Percentiles rank a stretch among this genome's conserved stretches.
Conservation (phyloP, 768 basidiomycete species). For the Leccinellum luteum region DNA sequence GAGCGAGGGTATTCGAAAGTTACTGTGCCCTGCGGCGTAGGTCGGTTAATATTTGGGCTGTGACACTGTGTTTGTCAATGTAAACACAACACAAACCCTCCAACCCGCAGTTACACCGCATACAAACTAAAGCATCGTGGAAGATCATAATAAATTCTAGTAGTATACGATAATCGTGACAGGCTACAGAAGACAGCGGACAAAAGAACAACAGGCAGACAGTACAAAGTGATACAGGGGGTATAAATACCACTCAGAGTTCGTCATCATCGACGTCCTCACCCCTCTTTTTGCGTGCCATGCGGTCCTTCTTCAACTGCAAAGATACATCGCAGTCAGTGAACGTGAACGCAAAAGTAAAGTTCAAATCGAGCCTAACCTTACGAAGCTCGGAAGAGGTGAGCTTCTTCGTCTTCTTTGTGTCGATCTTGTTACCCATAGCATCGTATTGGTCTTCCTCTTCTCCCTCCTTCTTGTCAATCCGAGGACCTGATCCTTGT, state of each 20-base stretch:
- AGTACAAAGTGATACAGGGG: conserved; percentile 7
- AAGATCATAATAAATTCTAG: conserved; percentile 3
- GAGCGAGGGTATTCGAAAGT: conserved; percentile 1
- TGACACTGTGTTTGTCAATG: neutral
- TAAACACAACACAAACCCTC: too few relatives aligned
- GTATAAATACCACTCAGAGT: conserved; percentile 29
- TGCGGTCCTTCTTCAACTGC: conserved; percentile 89
- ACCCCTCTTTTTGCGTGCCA: conserved; percentile 84
- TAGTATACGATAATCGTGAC: conserved; percentile 20
- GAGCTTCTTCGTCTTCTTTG: conserved; percentile 84
- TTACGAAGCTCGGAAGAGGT: conserved; percentile 83
- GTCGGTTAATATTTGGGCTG: neutral
- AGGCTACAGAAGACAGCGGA: conserved; percentile 20
- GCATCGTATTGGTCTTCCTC: conserved; percentile 94
- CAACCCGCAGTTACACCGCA: neutral
- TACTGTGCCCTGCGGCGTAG: conserved; percentile 7
- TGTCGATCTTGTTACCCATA: conserved; percentile 95
- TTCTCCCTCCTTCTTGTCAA: conserved; percentile 90
- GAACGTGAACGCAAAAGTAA: neutral
- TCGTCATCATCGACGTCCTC: conserved; percentile 73
- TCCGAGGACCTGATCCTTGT: conserved; percentile 90
- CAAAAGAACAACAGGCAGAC: conserved; percentile 16
- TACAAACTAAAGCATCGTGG: neutral
- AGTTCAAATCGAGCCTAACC: conserved; percentile 33
- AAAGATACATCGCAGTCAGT: conserved; percentile 11